phyloP scores from a whole-genome alignment of 768 basidiomycete genomes.

The Auricularia heimuer region DNA sequence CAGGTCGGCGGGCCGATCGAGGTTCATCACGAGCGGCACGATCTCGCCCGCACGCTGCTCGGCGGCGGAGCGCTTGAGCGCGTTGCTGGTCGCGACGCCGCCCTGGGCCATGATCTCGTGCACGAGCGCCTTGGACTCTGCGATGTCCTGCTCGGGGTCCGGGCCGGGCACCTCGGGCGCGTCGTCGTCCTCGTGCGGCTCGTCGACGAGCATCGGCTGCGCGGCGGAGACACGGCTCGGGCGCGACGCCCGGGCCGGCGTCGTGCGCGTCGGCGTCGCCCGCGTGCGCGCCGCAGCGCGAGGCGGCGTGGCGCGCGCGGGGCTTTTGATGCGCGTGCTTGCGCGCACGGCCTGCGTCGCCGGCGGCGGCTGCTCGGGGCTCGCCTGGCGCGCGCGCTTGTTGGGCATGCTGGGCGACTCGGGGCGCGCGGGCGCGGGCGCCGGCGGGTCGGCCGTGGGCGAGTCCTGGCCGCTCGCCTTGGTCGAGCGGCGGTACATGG shows the following conservation, averaged over 20 bases:
- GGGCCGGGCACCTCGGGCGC: slow-evolving; percentile 41
- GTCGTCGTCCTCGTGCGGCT: slow-evolving; percentile 48
- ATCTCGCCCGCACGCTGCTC: slow-evolving; percentile 10
- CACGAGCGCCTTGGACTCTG: slow-evolving; percentile 71
- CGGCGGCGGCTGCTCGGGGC: slow-evolving; percentile 11
- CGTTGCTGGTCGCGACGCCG: slow-evolving; percentile 16
- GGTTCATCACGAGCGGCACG: neutral
- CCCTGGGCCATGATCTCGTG: slow-evolving; percentile 59
- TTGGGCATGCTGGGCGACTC: slow-evolving; percentile 17
- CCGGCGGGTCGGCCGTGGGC: slow-evolving; percentile 23
- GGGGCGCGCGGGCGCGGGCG: slow-evolving; percentile 52
- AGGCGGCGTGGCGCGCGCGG: slow-evolving; percentile 21
- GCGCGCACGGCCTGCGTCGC: slow-evolving; percentile 4
- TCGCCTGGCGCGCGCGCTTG: slow-evolving; percentile 5
- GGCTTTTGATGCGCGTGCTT: slow-evolving; percentile 29
- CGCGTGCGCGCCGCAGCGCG: slow-evolving; percentile 29
- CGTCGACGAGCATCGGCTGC: slow-evolving; percentile 32
- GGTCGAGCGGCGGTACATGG: slow-evolving; percentile 66
- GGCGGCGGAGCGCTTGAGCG: slow-evolving; percentile 5
- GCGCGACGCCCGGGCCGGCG: slow-evolving; percentile 11
- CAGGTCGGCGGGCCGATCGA: neutral
- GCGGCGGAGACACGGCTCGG: slow-evolving; percentile 16
- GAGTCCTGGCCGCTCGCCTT: slow-evolving; percentile 23
- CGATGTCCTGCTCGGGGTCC: slow-evolving; percentile 61
- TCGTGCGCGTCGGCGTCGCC: slow-evolving; percentile 19